A percentile compares a stretch with the other conserved stretches of the same genome.
phyloP scores from a whole-genome alignment of 352 stramenopile species.

The Phytophthora boehmeriae region DNA sequence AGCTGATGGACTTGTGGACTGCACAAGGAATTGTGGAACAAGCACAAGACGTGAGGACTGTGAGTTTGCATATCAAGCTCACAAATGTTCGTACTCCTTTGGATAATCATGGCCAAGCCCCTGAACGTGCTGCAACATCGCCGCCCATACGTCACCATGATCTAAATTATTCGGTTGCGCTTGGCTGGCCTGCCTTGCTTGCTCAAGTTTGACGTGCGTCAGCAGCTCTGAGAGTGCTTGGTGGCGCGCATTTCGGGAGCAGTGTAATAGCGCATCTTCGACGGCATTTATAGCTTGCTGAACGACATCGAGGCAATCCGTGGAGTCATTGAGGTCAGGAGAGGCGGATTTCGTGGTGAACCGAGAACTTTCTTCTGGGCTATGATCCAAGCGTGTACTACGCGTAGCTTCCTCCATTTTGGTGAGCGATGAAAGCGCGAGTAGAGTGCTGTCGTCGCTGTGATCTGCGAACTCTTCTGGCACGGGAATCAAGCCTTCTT shows the following conservation, averaged over 20 bases:
- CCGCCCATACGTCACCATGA: constrained; percentile 27
- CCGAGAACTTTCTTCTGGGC: constrained; percentile 5
- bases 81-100: constrained; percentile 30
- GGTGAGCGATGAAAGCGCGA: constrained; percentile 30
- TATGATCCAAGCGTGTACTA: constrained; percentile 6
- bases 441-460: constrained; percentile 35
- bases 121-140: constrained; percentile 35
- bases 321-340: constrained; percentile 2
- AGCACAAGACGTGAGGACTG: constrained; percentile 6
- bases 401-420: constrained; percentile 36
- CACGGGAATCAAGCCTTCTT: constrained; percentile 9
- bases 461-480: constrained; percentile 19
- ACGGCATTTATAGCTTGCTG: constrained; percentile 35
- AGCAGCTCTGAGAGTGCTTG: constrained; percentile 32
- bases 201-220: constrained; percentile 34
- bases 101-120: constrained; percentile 35
- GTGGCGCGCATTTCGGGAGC: constrained; percentile 28
- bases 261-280: constrained; percentile 25
- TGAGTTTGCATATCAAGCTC: background rate
- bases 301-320: constrained; percentile 27
- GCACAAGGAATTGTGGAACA: constrained; percentile 11
- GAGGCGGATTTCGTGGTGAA: constrained; percentile 7
- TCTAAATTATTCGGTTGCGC: constrained; percentile 9
- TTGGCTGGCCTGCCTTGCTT: constrained; percentile 21
- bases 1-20: constrained; percentile 50